Evolutionary conservation across 192 early-diverging fungal genomes (phyloP).

Genomic region (Thoreauomyces humboldtii): DNA sequence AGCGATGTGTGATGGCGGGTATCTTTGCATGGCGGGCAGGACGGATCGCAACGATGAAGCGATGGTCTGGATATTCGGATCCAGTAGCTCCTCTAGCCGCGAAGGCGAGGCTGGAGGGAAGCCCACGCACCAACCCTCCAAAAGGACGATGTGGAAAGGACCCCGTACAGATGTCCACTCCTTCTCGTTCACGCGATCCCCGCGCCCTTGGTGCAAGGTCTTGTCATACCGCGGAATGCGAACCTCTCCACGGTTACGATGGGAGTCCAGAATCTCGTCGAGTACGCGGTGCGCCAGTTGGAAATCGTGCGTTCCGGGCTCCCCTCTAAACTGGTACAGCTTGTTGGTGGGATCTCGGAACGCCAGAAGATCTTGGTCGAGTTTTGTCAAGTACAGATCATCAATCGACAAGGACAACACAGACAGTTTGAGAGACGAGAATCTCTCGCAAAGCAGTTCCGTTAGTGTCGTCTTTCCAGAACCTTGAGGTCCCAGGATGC

Average conservation of each 20-base stretch:
- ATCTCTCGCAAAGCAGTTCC: not conserved
- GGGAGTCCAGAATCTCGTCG: conserved; percentile 28
- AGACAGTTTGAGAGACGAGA: conserved; percentile 7
- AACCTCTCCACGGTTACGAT: not conserved
- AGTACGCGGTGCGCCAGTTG: conserved; percentile 58
- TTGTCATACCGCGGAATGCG: conserved; percentile 82
- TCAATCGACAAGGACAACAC: conserved; percentile 49
- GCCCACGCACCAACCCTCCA: conserved; percentile 93
- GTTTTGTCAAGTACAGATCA: conserved; percentile 78
- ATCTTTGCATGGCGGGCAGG: not conserved
- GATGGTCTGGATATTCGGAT: not conserved
- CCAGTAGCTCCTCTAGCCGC: not conserved
- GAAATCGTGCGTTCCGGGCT: conserved; percentile 89
- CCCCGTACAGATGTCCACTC: conserved; percentile 56
- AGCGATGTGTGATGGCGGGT: conserved; percentile 1
- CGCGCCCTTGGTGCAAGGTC: conserved; percentile 53
- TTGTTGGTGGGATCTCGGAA: conserved; percentile 55
- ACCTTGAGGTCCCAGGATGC: conserved; percentile 81
- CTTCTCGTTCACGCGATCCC: no score
- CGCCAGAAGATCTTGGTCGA: conserved; percentile 58
- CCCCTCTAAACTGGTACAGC: conserved; percentile 77
- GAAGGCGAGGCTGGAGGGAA: conserved; percentile 39
- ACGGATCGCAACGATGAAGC: not conserved
- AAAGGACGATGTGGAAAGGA: conserved; percentile 76
- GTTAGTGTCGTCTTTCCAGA: conserved; percentile 57